These are phyloP conservation scores for Corymbia calophylla DNA, from an alignment of 441 rosid genomes.

Conservation along the genomic window DNA sequence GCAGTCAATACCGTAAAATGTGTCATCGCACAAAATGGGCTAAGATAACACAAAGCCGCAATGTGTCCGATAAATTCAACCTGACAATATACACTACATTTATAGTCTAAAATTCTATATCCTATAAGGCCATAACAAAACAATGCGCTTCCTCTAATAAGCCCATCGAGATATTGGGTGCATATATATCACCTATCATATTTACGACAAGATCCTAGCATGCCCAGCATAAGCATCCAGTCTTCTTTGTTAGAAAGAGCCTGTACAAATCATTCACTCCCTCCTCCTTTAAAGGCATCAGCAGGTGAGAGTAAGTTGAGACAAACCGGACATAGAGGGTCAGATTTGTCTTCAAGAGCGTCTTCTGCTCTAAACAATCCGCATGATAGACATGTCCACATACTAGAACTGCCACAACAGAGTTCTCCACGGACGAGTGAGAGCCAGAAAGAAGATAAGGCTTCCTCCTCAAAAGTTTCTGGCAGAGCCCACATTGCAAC, in stretches of 20 bases:
- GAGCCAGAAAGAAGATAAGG: conserved; percentile 28
- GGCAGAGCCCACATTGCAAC: conserved; percentile 49
- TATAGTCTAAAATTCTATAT: neutral
- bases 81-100: neutral
- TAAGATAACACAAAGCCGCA: neutral
- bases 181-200: neutral
- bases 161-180: neutral
- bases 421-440: conserved; percentile 23
- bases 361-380: conserved; percentile 51
- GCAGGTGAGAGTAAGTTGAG: conserved; percentile 8
- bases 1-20: neutral
- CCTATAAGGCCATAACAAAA: neutral
- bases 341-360: conserved; percentile 31
- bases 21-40: neutral
- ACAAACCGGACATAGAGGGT: conserved; percentile 52
- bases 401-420: conserved; percentile 51
- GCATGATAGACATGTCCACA: conserved; percentile 67
- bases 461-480: conserved; percentile 35
- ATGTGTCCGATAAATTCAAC: neutral
- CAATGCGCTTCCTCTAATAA: neutral
- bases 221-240: neutral
- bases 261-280: conserved; percentile 8
- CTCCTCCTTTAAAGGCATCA: conserved; percentile 12
- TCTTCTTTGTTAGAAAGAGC: neutral
- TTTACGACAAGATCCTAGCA: neutral